Evolutionary conservation across 495 filamentous ascomycete species (phyloP), one percentile per base, ranked within the genome.

Genomic region (Letharia lupina): DNA sequence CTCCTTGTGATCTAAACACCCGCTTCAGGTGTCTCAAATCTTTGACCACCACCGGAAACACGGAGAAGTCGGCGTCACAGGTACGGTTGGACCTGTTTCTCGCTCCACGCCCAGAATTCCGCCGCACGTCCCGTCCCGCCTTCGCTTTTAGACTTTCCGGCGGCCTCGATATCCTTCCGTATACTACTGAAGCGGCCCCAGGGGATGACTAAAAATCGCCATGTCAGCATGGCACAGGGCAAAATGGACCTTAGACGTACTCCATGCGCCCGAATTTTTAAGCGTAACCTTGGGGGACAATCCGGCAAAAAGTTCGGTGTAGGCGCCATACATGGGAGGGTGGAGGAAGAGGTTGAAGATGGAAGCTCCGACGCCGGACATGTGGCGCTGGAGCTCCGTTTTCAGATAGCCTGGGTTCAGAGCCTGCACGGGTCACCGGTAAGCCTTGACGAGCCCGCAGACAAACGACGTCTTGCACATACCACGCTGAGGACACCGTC

Each of bases 71-170:
- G 40, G 20, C 40, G 3, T 67, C 61, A 67, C 41, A 23, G 11
- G 41, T 65, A 65, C 37, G 28, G 16, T 52, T 68, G 54, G 18
- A 77, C 72, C 64, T 71, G 73, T 40, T 71, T 68, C 61, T 75
- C 77, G 50, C 77, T 76, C 70, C 73, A 81, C 16, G 73, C 71
- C 70, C 73, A 75, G 59, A 82, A 75, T 59, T 74, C 68, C 12
- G 33, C 69, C 39, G 70, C 71, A 54, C 70, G 61, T n/a, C 77
- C 77, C 12, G 69, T 73, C 11, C 77, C 77, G 9, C 75, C 75
- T 48, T 76, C 71, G 12, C 71, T 67, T 48, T 68, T 70, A 3
- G 41, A 62, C 62, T 76, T 75, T 33, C 74, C 60, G 5, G 69
- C 72, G n/a, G 18, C 28, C 47, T 69, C 58, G 33, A 80, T 65